phyloP scores from a whole-genome alignment of 1,139 yeast genomes.

The Blastobotrys elegans region DNA sequence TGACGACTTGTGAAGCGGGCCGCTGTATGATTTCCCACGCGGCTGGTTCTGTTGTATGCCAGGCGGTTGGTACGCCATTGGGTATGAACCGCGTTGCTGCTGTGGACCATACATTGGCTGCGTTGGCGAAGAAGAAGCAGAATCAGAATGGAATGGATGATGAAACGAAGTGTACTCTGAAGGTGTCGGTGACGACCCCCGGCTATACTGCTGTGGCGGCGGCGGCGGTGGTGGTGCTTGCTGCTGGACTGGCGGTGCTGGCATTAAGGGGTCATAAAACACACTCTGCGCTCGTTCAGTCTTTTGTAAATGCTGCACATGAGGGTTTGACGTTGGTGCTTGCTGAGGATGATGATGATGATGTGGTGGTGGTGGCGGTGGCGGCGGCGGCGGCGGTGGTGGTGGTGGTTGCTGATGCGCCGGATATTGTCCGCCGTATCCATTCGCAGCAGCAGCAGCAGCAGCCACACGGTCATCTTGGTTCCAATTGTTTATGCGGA shows the following conservation, averaged over 20 bases:
- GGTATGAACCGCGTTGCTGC: conserved; percentile 31
- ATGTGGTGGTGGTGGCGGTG: too few species aligned
- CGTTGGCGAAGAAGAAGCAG: conserved; percentile 6
- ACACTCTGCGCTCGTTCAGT: conserved; percentile 28
- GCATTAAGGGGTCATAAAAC: conserved; percentile 28
- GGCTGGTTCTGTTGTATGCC: conserved; percentile 7
- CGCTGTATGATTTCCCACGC: conserved; percentile 12
- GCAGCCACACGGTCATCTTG: conserved; percentile 1
- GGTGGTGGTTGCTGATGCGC: conserved; percentile 10
- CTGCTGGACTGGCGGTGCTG: conserved; percentile 18
- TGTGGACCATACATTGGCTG: conserved; percentile 16
- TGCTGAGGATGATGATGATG: conserved; percentile 11
- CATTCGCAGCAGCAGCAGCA: conserved; percentile 6
- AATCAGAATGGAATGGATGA: background rate
- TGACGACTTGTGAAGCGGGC: conserved; percentile 10
- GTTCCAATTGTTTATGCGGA: conserved; percentile 3
- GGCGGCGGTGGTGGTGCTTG: conserved; percentile 6
- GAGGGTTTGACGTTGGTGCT: background rate
- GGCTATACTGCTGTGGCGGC: background rate
- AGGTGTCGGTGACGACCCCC: background rate
- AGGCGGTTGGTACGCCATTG: conserved; percentile 18
- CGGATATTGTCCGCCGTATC: conserved; percentile 11
- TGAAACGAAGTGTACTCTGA: background rate
- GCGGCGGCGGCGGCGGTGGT: background rate
- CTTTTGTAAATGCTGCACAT: background rate